A percentile compares a stretch with the other conserved stretches of the same genome.
phyloP scores from a whole-genome alignment of 306 rosid species.

The Geum urbanum region DNA sequence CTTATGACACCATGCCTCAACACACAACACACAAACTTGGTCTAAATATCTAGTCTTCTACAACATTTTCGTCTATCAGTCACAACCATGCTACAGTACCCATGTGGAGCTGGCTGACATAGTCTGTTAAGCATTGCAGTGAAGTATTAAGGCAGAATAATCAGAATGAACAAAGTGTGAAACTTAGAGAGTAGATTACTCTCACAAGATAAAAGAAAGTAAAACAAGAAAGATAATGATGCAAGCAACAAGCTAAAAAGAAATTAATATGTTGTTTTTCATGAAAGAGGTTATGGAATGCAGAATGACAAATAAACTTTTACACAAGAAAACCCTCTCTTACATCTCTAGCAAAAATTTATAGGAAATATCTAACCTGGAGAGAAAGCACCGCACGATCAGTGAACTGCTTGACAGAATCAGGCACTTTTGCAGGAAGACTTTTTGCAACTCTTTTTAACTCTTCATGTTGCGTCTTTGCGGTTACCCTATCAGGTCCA shows the following conservation, averaged over 20 bases:
- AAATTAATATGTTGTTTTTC: slow-evolving; percentile 6
- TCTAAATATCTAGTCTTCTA: not conserved
- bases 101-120: not conserved
- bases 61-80: not conserved
- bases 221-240: slow-evolving; percentile 6
- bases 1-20: not conserved
- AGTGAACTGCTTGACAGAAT: slow-evolving; percentile 72
- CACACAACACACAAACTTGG: not conserved
- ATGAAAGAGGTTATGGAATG: slow-evolving; percentile 19
- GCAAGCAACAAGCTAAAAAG: slow-evolving; percentile 8
- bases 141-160: not conserved
- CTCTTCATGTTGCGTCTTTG: slow-evolving; percentile 70
- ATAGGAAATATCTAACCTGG: slow-evolving; percentile 45
- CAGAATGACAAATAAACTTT: slow-evolving; percentile 12
- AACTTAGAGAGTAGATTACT: not conserved
- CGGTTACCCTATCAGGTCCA: slow-evolving; percentile 87
- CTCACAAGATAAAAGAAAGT: not conserved
- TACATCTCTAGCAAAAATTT: too few relatives aligned
- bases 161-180: not conserved
- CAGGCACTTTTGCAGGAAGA: slow-evolving; percentile 62
- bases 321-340: too few relatives aligned
- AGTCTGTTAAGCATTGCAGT: not conserved
- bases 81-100: slow-evolving; percentile 4
- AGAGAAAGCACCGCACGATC: slow-evolving; percentile 77
- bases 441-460: slow-evolving; percentile 86